A percentile compares a stretch with the other conserved stretches of the same genome.
These are phyloP conservation scores for Teratosphaeria zuluensis DNA, from an alignment of 2,329 filamentous ascomycete genomes.

Conservation along the genomic window DNA sequence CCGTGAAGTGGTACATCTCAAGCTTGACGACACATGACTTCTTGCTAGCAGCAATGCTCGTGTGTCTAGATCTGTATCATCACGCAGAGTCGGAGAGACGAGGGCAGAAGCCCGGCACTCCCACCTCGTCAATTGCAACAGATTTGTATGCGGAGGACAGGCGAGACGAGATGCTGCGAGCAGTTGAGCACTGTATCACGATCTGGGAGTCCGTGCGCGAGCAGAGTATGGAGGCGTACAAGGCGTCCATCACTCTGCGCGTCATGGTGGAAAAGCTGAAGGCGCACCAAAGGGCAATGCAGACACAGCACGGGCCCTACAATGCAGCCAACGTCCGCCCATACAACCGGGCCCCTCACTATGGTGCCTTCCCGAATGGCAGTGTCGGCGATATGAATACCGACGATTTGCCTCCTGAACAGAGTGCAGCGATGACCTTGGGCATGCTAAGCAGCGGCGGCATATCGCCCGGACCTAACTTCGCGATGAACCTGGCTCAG, in stretches of 20 bases:
- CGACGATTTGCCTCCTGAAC: slow-evolving; percentile 50
- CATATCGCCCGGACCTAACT: slow-evolving; percentile 37
- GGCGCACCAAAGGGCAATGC: slow-evolving; percentile 29
- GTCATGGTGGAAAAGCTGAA: slow-evolving; percentile 77
- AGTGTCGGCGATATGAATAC: slow-evolving; percentile 31
- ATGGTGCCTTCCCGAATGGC: slow-evolving; percentile 26
- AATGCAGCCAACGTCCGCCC: neutral
- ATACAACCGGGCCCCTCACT: neutral
- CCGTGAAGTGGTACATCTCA: slow-evolving; percentile 68
- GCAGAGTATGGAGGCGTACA: slow-evolving; percentile 79
- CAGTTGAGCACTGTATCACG: slow-evolving; percentile 59
- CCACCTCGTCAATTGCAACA: slow-evolving; percentile 19
- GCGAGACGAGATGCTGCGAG: slow-evolving; percentile 64
- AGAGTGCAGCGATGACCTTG: slow-evolving; percentile 59
- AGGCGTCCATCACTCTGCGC: slow-evolving; percentile 69
- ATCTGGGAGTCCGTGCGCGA: slow-evolving; percentile 77
- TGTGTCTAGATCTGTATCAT: slow-evolving; percentile 73
- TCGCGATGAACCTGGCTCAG: slow-evolving; percentile 10
- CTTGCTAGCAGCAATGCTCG: slow-evolving; percentile 72
- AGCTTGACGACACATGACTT: slow-evolving; percentile 78
- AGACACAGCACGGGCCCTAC: slow-evolving; percentile 2
- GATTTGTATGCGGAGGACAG: slow-evolving; percentile 36
- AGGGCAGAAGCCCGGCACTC: slow-evolving; percentile 10
- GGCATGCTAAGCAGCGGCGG: slow-evolving; percentile 56
- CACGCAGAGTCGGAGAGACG: slow-evolving; percentile 40